Conservation (phyloP, 1,139 yeast species). For the Pichia sp. region DNA sequence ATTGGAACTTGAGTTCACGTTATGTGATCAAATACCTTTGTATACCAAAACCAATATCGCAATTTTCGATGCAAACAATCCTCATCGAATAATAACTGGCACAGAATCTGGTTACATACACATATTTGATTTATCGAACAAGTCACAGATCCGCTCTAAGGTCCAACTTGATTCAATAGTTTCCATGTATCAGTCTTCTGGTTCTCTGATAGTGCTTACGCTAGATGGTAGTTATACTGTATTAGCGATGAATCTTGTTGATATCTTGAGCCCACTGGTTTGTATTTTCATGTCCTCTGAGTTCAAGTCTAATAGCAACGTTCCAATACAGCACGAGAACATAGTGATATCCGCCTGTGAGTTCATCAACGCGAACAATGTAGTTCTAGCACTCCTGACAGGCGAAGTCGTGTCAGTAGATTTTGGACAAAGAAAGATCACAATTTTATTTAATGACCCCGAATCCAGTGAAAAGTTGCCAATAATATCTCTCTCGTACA, state of each 20-base stretch:
- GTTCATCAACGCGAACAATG: conserved; percentile 18
- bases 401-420: conserved; percentile 19
- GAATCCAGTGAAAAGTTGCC: background rate
- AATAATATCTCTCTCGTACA: conserved; percentile 5
- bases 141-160: conserved; percentile 1
- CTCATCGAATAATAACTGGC: conserved; percentile 4
- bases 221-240: conserved; percentile 16
- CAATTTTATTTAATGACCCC: background rate
- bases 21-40: background rate
- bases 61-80: conserved; percentile 7
- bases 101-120: conserved; percentile 11
- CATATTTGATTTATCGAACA: background rate
- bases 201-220: conserved; percentile 17
- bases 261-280: conserved; percentile 6
- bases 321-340: background rate
- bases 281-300: conserved; percentile 5
- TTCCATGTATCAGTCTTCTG: conserved; percentile 17
- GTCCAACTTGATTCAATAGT: conserved; percentile 13
- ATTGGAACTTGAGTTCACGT: background rate
- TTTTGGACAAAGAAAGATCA: conserved; percentile 4
- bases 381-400: conserved; percentile 21
- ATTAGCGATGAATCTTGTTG: conserved; percentile 16
- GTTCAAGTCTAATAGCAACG: background rate
- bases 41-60: conserved; percentile 8
- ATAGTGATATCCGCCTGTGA: conserved; percentile 19